Percentiles rank a stretch among this genome's conserved stretches.
These are phyloP conservation scores for Penicillium rolfsii DNA, from an alignment of 2,329 filamentous ascomycete species.

Conservation along the genomic window DNA sequence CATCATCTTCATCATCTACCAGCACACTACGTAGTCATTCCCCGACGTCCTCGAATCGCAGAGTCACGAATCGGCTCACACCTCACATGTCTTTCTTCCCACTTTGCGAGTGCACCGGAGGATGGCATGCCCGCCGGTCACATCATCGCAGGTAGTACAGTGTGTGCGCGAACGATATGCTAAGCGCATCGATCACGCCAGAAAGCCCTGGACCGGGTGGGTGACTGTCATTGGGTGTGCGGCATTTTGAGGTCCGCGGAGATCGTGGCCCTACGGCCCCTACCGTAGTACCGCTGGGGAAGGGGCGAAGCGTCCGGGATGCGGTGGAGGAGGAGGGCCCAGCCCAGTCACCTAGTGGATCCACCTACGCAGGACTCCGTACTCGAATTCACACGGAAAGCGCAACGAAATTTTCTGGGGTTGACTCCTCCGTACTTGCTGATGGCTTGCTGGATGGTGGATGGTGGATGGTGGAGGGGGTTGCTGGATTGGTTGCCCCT, in stretches of 20 bases:
- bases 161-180: background rate
- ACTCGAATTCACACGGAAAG: background rate
- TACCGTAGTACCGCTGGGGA: slow-evolving; percentile 12
- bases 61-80: slow-evolving; percentile 9
- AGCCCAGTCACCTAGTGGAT: slow-evolving; percentile 16
- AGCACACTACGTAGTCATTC: background rate
- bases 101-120: background rate
- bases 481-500: background rate
- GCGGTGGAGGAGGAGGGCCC: background rate
- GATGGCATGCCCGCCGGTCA: slow-evolving; percentile 4
- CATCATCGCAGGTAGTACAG: slow-evolving; percentile 12
- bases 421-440: background rate
- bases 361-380: background rate
- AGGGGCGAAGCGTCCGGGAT: background rate
- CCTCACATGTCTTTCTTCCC: slow-evolving; percentile 15
- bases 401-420: slow-evolving; percentile 13
- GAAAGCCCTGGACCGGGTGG: slow-evolving; percentile 14
- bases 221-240: background rate
- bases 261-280: slow-evolving; percentile 21
- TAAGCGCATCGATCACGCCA: slow-evolving; percentile 23
- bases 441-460: background rate
- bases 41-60: background rate
- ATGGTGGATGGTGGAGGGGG: background rate
- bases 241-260: slow-evolving; percentile 24
- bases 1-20: background rate